Base-by-base conservation (phyloP, 108 stramenopile genomes). In the Fistulifera solaris region DNA sequence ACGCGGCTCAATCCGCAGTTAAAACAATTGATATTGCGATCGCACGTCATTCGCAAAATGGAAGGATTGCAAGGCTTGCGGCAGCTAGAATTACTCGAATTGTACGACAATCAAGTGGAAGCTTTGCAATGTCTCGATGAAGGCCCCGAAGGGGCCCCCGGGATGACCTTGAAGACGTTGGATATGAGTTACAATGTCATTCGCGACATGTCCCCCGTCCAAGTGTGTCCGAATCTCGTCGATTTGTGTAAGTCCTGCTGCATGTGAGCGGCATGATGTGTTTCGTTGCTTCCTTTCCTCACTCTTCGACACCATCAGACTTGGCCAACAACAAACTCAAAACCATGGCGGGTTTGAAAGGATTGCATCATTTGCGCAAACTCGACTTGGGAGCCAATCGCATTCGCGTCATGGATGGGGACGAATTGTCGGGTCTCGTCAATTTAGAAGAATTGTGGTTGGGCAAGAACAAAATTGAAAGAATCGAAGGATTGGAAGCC, bases 261-360 rank as follows among this genome's bases (percentile, higher is more conserved):
- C 4, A 21, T 45, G n/a, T n/a, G n/a, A n/a, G n/a, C 31, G 27
- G 12, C 10, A 19, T 13, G 18, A 3, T n/a, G 21, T 25, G 41
- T 56, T 2, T 24, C 23, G 15, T 8, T 43, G 4, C 28, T 16
- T 26, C 53, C 40, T 8, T 60, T 13, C 26, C 42, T 13, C 14
- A 40, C 40, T 40, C 40, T 11, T 14, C 40, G 11, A 40, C 40
- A n/a, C 48, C 10, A 2, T 6, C 31, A 78, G 77, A 92, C 53
- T 68, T 99, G 38, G 96, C 96, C 22, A 94, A 98, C 76, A 99
- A 99, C 81, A 96, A 96, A 70, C 74, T 99, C 47, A 93, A 91
- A 40, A 56, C 57, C 25, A 95, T 99, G 26, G 72, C 63, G 38
- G 95, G 96, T 6, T 60, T 98, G 31, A 62, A 67, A 6, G 59